A percentile compares a stretch with the other conserved stretches of the same genome.
phyloP scores from a whole-genome alignment of 768 basidiomycete genomes.

The Panus rudis region DNA sequence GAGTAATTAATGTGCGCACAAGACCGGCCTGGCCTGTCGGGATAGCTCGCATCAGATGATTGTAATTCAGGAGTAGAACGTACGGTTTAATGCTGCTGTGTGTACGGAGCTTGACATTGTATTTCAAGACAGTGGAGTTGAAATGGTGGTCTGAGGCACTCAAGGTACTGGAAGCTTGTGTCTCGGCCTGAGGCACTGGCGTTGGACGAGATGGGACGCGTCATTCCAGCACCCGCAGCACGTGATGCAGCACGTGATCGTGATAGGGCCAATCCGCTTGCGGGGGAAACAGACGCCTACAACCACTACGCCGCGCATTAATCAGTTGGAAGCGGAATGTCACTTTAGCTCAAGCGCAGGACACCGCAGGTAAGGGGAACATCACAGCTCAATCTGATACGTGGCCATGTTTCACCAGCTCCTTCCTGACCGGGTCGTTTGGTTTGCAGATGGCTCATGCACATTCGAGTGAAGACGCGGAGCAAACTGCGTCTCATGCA shows the following conservation, averaged over 20 bases:
- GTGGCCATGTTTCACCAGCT: background rate
- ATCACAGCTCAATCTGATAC: too few relatives aligned
- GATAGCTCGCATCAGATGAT: background rate
- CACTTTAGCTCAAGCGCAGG: background rate
- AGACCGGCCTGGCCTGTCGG: conserved; percentile 59
- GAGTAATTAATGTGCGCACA: conserved; percentile 55
- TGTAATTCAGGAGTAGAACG: background rate
- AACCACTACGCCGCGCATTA: background rate
- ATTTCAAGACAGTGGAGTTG: background rate
- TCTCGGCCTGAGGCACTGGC: too few relatives aligned
- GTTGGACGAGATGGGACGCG: too few relatives aligned
- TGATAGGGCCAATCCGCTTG: background rate
- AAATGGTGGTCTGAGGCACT: background rate
- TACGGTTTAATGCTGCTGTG: conserved; percentile 65
- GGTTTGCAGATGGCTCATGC: background rate
- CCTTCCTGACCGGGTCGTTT: too few relatives aligned
- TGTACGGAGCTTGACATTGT: conserved; percentile 39
- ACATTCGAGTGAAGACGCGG: background rate
- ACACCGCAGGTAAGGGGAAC: too few relatives aligned
- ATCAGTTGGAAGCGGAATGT: background rate
- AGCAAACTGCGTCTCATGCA: conserved; percentile 39
- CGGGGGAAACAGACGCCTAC: background rate
- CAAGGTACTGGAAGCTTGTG: background rate
- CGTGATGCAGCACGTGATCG: background rate
- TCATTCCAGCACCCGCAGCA: background rate